Base-by-base conservation (phyloP, 495 filamentous ascomycete species). In the Xanthoparmelia taractica region DNA sequence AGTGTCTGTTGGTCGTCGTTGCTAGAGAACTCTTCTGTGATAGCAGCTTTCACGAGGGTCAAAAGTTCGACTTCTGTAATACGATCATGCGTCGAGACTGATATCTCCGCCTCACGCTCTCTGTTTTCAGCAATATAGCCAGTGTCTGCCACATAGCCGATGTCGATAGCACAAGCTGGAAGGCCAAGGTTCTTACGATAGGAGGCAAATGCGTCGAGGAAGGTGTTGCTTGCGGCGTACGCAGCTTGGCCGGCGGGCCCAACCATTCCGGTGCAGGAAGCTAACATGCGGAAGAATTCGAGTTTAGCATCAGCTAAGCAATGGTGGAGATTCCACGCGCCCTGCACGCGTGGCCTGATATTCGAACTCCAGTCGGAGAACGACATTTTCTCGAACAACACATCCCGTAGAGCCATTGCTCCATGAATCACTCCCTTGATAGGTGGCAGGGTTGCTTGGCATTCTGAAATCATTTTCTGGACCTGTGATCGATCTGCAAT, bases 301-400 rank as follows among this genome's bases (percentile, higher is more conserved):
- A 74, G 65, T 57, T 55, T 59, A 76, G 72, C 71, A 76, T 74
- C 59, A 29, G 68, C 56, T 47, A 10, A 75, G 66, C 59, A 75
- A 71, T 65, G 52, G 61, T 78, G 74, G 0, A 79, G 67, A 57
- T 80, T 79, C 70, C 67, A 71, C 8, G 74, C 61, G 11, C 80
- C 82, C 25, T 78, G 68, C 1, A 85, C 79, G 67, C 85, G 86
- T 41, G 81, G 78, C 56, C 75, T 70, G 33, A 80, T 79, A 52
- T 78, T 79, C 8, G 73, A 69, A 10, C 67, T 70, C 61, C 79
- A 84, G 20, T 80, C 72, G 1, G 79, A 69, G 63, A 74, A 76
- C 8, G 73, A 75, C 76, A 85, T 81, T 57, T 83, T 80, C 60
- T 81, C 80, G 59, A 82, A 81, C 4, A 81, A 67, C 6, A 78